Evolutionary conservation across 352 stramenopile species (phyloP), one percentile per base, ranked within the genome.

Genomic region (Stramenopiles sp.): DNA sequence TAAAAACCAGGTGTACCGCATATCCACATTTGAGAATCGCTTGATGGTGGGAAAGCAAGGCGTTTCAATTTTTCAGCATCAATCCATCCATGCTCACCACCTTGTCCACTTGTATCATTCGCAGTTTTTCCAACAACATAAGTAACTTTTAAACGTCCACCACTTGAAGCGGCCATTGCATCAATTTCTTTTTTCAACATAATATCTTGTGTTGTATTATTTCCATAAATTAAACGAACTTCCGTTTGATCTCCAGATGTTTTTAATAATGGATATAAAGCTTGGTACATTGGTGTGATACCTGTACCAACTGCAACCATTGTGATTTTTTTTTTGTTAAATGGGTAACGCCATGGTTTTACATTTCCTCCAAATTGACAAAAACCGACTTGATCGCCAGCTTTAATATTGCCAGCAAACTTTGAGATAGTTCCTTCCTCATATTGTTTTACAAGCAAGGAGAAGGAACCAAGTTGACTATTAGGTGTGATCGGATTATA

Each of bases 281-380:
- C n/a, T 33, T 80, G 78, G 7, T 79, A 30, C 78, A 80, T 80
- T 0, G 78, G 78, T 23, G 78, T 74, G 53, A 80, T 80, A 32
- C 78, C 78, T 4, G 76, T 74, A 1, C 78, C 78, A 32, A 80
- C 78, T 30, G 78, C 78, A 31, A 80, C 63, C 78, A 80, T 79
- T 31, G 63, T 80, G n/a, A 80, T 23, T 1, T 43, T 53, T 1
- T 79, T 20, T n/a, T n/a, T n/a, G n/a, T n/a, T n/a, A n/a, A n/a
- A n/a, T n/a, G n/a, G n/a, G n/a, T n/a, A n/a, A n/a, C n/a, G n/a
- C n/a, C n/a, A n/a, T n/a, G n/a, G n/a, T n/a, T n/a, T n/a, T n/a
- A n/a, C n/a, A n/a, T n/a, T n/a, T n/a, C n/a, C n/a, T n/a, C n/a
- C n/a, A n/a, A n/a, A n/a, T n/a, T n/a, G n/a, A n/a, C n/a, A n/a